Evolutionary conservation across 805 yeast species (phyloP).

Genomic region (Sugiyamaella marilandica): DNA sequence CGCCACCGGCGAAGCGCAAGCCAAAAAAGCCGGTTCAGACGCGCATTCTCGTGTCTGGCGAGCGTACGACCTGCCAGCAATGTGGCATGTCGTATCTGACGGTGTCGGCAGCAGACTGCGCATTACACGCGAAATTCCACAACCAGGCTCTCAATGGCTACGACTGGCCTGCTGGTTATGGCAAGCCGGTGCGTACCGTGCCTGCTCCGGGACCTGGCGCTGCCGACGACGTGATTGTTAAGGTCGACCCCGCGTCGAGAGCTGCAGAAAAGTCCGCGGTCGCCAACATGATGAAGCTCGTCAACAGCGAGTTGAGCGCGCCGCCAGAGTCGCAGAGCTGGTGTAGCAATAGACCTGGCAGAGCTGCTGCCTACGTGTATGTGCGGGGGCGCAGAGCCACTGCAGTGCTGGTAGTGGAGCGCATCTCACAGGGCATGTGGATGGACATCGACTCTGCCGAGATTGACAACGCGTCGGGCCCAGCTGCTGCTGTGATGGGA

Average conservation of each 20-base stretch:
- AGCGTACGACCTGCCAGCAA: constrained; percentile 37
- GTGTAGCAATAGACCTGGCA: constrained; percentile 15
- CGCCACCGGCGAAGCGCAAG: not conserved
- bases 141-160: constrained; percentile 40
- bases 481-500: constrained; percentile 32
- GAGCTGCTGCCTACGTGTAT: constrained; percentile 38
- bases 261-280: constrained; percentile 26
- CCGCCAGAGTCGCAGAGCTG: constrained; percentile 33
- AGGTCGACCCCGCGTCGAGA: constrained; percentile 23
- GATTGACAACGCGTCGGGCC: constrained; percentile 33
- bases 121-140: constrained; percentile 48
- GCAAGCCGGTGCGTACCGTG: constrained; percentile 4
- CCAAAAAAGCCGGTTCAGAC: constrained; percentile 14
- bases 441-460: constrained; percentile 39
- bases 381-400: constrained; percentile 31
- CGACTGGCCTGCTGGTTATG: constrained; percentile 33
- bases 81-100: constrained; percentile 53
- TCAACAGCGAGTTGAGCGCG: constrained; percentile 49
- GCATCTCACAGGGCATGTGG: constrained; percentile 15
- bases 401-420: constrained; percentile 23
- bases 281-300: constrained; percentile 39
- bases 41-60: constrained; percentile 15
- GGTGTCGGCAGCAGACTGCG: constrained; percentile 38
- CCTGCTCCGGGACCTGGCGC: not conserved
- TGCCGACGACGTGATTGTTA: constrained; percentile 21